Conservation (phyloP, 768 basidiomycete species). For the Royoungia palumana region DNA sequence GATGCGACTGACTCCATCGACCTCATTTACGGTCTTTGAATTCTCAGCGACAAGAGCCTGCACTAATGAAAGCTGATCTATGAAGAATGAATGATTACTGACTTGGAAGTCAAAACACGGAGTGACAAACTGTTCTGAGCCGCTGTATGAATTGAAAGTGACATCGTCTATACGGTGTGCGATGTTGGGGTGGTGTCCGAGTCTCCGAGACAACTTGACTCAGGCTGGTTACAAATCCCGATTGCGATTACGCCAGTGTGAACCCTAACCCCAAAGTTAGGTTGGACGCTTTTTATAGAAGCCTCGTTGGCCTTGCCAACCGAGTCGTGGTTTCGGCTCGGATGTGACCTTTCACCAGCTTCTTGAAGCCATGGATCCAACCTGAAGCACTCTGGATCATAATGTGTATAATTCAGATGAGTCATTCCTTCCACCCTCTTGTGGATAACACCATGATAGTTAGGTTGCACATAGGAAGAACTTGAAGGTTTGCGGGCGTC, state of each 20-base stretch:
- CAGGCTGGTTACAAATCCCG: no score
- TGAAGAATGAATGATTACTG: background rate
- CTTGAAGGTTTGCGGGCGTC: background rate
- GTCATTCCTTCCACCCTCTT: background rate
- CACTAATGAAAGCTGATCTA: constrained; percentile 72
- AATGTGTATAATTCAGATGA: no score
- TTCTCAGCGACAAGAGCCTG: constrained; percentile 63
- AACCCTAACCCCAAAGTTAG: constrained; percentile 25
- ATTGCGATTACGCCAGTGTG: background rate
- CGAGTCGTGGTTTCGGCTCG: no score
- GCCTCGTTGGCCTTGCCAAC: background rate
- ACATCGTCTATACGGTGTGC: constrained; percentile 30
- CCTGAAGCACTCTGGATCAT: no score
- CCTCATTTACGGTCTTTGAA: constrained; percentile 54
- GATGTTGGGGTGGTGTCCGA: no score
- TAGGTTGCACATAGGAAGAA: background rate
- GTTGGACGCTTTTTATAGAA: constrained; percentile 4
- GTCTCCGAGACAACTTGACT: no score
- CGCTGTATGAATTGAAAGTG: constrained; percentile 54
- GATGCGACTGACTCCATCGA: constrained; percentile 51
- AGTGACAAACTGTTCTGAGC: constrained; percentile 57
- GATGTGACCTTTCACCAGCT: no score
- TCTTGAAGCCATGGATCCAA: no score
- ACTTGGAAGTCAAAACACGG: background rate
- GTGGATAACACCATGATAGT: constrained; percentile 8